These are phyloP conservation scores for Yamadazyma trypodendri DNA, from an alignment of 1,139 yeast species.

Conservation along the genomic window DNA sequence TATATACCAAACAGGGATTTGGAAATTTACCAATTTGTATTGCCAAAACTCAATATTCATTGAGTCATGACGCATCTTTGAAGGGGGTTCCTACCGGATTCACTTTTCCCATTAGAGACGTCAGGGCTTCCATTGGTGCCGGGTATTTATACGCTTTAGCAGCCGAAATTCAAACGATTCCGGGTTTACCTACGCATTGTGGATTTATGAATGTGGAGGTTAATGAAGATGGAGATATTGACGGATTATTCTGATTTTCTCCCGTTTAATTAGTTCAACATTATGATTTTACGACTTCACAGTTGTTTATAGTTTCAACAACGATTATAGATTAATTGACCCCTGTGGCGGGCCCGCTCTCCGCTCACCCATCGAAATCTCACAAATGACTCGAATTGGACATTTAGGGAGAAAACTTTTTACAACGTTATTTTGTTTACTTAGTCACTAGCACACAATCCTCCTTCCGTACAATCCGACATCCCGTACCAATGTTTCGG, in stretches of 20 bases:
- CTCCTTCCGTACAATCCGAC: neutral
- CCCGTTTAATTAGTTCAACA: conserved; percentile 12
- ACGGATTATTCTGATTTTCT: conserved; percentile 73
- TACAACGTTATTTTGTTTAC: neutral
- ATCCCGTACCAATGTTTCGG: neutral
- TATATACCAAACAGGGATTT: conserved; percentile 87
- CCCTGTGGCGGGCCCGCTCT: neutral
- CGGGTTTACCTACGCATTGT: conserved; percentile 94
- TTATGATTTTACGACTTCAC: conserved; percentile 10
- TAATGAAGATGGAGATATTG: conserved; percentile 88
- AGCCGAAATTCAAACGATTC: conserved; percentile 95
- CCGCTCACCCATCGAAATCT: neutral
- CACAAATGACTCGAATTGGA: neutral
- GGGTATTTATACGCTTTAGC: conserved; percentile 96
- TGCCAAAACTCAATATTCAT: conserved; percentile 96
- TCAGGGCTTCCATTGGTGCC: conserved; percentile 93
- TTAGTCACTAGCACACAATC: neutral
- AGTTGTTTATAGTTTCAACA: conserved; percentile 10
- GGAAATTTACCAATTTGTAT: conserved; percentile 92
- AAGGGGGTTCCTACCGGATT: conserved; percentile 96
- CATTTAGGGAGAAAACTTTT: conserved; percentile 1
- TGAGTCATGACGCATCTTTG: conserved; percentile 89
- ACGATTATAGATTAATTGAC: neutral
- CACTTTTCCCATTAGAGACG: conserved; percentile 91
- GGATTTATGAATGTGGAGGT: conserved; percentile 98